phyloP scores from a whole-genome alignment of 2,329 filamentous ascomycete genomes.

The Colletotrichum acutatum region DNA sequence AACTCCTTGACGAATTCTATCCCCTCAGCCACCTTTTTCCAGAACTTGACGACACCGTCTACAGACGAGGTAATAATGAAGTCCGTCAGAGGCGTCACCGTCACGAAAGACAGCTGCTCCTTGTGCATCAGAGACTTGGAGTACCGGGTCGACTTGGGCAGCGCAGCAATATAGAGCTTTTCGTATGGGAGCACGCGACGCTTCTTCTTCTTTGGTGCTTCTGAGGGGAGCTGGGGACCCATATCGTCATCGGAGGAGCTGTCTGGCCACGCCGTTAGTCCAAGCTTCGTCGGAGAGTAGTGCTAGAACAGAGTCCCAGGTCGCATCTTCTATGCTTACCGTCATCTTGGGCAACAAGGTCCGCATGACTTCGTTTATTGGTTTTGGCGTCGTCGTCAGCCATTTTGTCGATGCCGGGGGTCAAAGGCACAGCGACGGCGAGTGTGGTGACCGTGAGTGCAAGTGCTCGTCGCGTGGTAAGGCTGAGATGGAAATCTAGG shows the following conservation, averaged over 20 bases:
- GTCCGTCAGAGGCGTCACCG: constrained; percentile 89
- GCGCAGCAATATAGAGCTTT: constrained; percentile 91
- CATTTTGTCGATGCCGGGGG: constrained; percentile 41
- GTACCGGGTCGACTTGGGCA: constrained; percentile 85
- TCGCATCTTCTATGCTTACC: constrained; percentile 43
- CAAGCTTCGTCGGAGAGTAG: background rate
- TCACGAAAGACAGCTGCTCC: constrained; percentile 89
- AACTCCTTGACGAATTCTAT: constrained; percentile 99
- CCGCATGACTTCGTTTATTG: constrained; percentile 67
- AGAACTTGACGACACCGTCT: constrained; percentile 98
- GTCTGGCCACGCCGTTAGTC: constrained; percentile 48
- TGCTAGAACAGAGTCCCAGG: background rate
- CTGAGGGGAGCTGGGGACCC: constrained; percentile 88
- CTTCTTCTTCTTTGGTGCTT: constrained; percentile 88
- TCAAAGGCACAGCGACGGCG: background rate
- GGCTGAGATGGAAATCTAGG: constrained; percentile 16
- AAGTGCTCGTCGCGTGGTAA: constrained; percentile 1
- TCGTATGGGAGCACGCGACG: constrained; percentile 91
- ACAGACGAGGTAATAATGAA: constrained; percentile 94
- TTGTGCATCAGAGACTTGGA: constrained; percentile 99
- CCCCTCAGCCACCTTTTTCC: constrained; percentile 92
- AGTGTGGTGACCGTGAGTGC: background rate
- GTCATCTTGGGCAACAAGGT: constrained; percentile 60
- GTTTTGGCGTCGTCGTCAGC: constrained; percentile 47
- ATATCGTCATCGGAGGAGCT: constrained; percentile 91